These are phyloP conservation scores for Jamesozyma piceae DNA, from an alignment of 805 yeast genomes.

Conservation along the genomic window DNA sequence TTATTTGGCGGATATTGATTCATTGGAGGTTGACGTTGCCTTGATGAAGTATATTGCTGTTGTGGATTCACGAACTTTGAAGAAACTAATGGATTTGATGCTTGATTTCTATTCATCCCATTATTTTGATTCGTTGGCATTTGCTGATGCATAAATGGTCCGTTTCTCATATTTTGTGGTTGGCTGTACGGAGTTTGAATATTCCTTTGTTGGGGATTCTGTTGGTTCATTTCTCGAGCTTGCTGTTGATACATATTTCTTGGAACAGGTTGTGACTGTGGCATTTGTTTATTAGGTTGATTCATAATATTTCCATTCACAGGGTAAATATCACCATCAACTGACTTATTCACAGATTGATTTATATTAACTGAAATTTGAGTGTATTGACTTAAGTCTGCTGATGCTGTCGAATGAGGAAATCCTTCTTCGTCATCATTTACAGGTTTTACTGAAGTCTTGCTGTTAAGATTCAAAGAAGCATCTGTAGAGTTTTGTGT, in stretches of 20 bases:
- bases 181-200: not conserved
- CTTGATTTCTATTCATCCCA: not conserved
- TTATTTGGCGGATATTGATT: not conserved
- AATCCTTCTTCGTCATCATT: not conserved
- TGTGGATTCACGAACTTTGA: conserved; percentile 1
- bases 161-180: not conserved
- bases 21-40: not conserved
- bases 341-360: not conserved
- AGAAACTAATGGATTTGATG: not conserved
- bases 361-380: not conserved
- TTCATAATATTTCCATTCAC: not conserved
- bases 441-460: not conserved
- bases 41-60: not conserved
- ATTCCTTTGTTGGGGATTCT: not conserved
- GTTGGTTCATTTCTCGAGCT: not conserved
- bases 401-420: conserved; percentile 2
- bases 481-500: not conserved
- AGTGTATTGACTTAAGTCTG: not conserved
- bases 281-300: no score
- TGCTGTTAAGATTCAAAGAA: not conserved
- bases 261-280: not conserved
- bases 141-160: not conserved
- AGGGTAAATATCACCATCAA: not conserved
- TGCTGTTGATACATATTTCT: not conserved
- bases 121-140: not conserved